Evolutionary conservation across 192 early-diverging fungal species (phyloP).

Genomic region (Backusella psychrophila): DNA sequence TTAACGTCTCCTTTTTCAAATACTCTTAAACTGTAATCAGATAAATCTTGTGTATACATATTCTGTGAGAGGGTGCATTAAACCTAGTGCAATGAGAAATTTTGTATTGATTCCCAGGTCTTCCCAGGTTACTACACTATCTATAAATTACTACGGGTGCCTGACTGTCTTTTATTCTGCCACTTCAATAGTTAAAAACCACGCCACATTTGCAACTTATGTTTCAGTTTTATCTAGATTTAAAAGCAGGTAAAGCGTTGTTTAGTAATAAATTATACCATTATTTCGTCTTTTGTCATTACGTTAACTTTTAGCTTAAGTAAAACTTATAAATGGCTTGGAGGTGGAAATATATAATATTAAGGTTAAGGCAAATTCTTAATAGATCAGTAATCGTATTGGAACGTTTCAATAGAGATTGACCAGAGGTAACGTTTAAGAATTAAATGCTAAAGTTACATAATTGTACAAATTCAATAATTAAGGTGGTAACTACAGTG

Average conservation of each 20-base stretch:
- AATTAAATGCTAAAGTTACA: too few species aligned
- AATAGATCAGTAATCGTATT: too few species aligned
- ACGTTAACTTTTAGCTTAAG: too few species aligned
- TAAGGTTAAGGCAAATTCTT: too few species aligned
- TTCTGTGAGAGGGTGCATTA: neutral
- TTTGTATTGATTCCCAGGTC: neutral
- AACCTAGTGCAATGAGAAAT: neutral
- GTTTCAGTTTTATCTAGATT: neutral
- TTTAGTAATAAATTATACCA: neutral
- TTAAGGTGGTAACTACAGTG: too few species aligned
- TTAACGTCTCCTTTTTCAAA: neutral
- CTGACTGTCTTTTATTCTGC: neutral
- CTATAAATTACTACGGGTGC: neutral
- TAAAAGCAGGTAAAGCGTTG: neutral
- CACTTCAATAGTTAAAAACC: neutral
- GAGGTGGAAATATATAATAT: too few species aligned
- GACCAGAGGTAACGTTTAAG: too few species aligned
- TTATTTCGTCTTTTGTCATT: too few species aligned
- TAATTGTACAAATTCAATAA: too few species aligned
- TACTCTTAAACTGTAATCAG: neutral
- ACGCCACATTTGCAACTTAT: neutral
- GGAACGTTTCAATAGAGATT: too few species aligned
- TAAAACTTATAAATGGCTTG: too few species aligned
- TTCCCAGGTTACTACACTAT: neutral
- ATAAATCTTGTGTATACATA: neutral